Conservation (phyloP, 805 yeast genomes). For the Torulaspora quercuum region DNA sequence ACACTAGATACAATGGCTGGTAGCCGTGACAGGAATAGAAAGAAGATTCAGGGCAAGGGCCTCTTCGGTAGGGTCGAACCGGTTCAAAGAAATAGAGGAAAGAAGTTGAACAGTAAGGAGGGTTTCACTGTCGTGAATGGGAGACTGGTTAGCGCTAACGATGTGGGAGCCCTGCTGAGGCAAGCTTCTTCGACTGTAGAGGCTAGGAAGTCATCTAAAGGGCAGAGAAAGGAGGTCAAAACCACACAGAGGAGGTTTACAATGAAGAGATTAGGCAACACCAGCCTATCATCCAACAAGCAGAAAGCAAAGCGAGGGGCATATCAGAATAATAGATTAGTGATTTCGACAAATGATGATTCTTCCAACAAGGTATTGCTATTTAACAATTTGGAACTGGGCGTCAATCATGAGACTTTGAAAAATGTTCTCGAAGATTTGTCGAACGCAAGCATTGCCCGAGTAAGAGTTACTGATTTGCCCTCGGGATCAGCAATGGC, state of each 20-base stretch:
- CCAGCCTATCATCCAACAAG: not conserved
- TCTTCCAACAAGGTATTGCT: constrained; percentile 18
- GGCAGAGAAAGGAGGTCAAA: constrained; percentile 1
- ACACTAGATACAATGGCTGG: constrained; percentile 13
- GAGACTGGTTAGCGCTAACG: constrained; percentile 26
- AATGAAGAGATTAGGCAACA: constrained; percentile 3
- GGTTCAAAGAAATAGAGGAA: constrained; percentile 5
- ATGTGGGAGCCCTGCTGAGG: constrained; percentile 27
- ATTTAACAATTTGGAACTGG: constrained; percentile 29
- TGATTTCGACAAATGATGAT: constrained; percentile 23
- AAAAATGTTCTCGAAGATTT: constrained; percentile 25
- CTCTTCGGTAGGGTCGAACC: constrained; percentile 18
- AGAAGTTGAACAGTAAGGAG: constrained; percentile 9
- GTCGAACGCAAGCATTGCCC: constrained; percentile 20
- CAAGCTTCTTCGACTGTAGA: constrained; percentile 17
- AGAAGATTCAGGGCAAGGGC: constrained; percentile 12
- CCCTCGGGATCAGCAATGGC: constrained; percentile 42
- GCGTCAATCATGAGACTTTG: constrained; percentile 28
- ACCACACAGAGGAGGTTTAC: constrained; percentile 1
- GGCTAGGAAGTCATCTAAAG: constrained; percentile 8
- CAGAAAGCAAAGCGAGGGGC: not conserved
- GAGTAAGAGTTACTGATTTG: constrained; percentile 35
- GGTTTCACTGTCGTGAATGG: constrained; percentile 31
- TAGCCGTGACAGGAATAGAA: constrained; percentile 6
- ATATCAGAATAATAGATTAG: constrained; percentile 17